A percentile compares a stretch with the other conserved stretches of the same genome.
Evolutionary conservation across 2,329 filamentous ascomycete genomes (phyloP).

Genomic region (Colletotrichum incanum): DNA sequence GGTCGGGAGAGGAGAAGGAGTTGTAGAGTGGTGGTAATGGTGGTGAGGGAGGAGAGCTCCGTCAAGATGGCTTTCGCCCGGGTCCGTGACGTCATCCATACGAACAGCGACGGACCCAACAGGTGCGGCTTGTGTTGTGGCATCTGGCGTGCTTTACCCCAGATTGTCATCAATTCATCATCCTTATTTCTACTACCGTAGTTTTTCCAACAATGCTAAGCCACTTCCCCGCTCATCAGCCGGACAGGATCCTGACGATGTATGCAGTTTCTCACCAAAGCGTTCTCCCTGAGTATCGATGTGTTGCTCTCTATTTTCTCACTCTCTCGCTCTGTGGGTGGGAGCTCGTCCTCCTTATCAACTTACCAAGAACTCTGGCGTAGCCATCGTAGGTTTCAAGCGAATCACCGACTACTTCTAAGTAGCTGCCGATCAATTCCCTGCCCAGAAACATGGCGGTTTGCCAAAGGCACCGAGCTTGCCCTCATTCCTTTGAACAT

Average conservation of each 20-base stretch:
- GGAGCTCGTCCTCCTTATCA: neutral
- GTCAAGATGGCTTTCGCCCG: slow-evolving; percentile 2
- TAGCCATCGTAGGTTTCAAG: too few relatives aligned
- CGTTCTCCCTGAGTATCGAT: neutral
- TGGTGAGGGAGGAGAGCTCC: slow-evolving; percentile 6
- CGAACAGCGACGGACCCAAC: slow-evolving; percentile 16
- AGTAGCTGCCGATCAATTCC: neutral
- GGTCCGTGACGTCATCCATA: slow-evolving; percentile 36
- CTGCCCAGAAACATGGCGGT: neutral
- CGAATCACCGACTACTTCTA: neutral
- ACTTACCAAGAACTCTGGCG: neutral
- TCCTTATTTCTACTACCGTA: slow-evolving; percentile 21
- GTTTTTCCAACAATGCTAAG: neutral
- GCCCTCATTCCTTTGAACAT: neutral
- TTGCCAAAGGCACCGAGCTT: slow-evolving; percentile 1
- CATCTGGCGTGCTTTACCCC: slow-evolving; percentile 10
- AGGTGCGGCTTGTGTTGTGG: slow-evolving; percentile 14
- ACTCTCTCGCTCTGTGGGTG: neutral
- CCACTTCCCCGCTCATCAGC: neutral
- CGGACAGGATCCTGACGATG: neutral
- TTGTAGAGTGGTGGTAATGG: neutral
- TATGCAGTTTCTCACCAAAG: neutral
- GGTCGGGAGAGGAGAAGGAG: neutral
- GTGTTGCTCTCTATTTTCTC: neutral
- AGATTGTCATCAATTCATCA: slow-evolving; percentile 17